Evolutionary conservation across 2,329 filamentous ascomycete genomes (phyloP).

Genomic region (Drechslera avenae): DNA sequence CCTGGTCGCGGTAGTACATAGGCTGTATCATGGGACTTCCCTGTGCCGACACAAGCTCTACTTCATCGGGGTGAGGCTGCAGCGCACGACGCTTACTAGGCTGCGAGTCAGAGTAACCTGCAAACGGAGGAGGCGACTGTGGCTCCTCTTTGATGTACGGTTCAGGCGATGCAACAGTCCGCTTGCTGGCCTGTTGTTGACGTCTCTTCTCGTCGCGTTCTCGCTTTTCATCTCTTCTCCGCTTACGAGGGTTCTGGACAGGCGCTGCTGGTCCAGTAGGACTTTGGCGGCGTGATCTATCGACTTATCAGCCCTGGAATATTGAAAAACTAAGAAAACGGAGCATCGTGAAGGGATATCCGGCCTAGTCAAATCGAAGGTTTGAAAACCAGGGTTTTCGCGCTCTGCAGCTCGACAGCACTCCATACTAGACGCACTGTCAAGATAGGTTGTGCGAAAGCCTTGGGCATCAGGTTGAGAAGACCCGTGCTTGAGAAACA

Average conservation of each 20-base stretch:
- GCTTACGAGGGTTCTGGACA: slow-evolving; percentile 57
- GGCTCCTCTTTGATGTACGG: slow-evolving; percentile 67
- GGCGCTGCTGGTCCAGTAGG: slow-evolving; percentile 50
- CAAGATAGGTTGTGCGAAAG: background rate
- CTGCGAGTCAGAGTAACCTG: slow-evolving; percentile 45
- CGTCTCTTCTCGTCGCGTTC: slow-evolving; percentile 42
- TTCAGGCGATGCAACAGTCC: slow-evolving; percentile 46
- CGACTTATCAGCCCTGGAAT: slow-evolving; percentile 17
- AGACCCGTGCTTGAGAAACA: too few relatives aligned
- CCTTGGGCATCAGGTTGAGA: too few relatives aligned
- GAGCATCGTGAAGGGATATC: background rate
- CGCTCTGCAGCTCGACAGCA: background rate
- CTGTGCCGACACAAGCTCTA: slow-evolving; percentile 49
- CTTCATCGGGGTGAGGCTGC: slow-evolving; percentile 43
- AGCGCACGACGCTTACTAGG: slow-evolving; percentile 49
- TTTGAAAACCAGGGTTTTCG: background rate
- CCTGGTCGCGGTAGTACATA: slow-evolving; percentile 53
- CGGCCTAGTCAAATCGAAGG: too few relatives aligned
- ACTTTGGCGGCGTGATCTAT: slow-evolving; percentile 50
- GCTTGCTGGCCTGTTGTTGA: slow-evolving; percentile 46
- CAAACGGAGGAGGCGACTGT: slow-evolving; percentile 64
- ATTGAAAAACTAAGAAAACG: background rate
- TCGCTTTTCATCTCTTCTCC: slow-evolving; percentile 53
- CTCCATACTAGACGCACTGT: background rate
- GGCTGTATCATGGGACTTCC: slow-evolving; percentile 49